phyloP scores from a whole-genome alignment of 2,329 filamentous ascomycete genomes.

The Aspergillus bombycis region DNA sequence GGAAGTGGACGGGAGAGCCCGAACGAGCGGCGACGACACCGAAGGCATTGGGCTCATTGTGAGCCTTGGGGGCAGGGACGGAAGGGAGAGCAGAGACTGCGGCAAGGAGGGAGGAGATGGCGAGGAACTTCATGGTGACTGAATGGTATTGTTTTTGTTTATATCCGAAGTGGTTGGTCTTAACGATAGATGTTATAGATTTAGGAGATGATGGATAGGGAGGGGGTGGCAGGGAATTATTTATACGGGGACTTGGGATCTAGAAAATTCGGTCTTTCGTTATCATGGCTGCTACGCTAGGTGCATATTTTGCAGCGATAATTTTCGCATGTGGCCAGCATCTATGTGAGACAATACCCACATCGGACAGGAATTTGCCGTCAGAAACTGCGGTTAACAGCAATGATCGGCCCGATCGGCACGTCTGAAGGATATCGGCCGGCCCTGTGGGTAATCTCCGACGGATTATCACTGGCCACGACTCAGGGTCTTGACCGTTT shows the following conservation, averaged over 20 bases:
- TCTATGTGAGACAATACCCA: not conserved
- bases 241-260: not conserved
- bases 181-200: not conserved
- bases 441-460: not conserved
- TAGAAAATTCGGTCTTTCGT: not conserved
- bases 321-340: not conserved
- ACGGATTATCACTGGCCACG: not conserved
- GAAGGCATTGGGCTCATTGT: constrained; percentile 33
- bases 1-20: constrained; percentile 52
- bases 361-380: not conserved
- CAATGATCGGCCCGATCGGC: constrained; percentile 1
- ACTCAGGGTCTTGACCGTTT: not conserved
- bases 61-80: constrained; percentile 11
- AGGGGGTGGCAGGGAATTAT: not conserved
- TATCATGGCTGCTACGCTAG: not conserved
- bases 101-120: constrained; percentile 28
- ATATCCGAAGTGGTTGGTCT: too few species aligned
- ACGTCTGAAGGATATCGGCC: not conserved
- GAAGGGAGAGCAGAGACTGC: constrained; percentile 27
- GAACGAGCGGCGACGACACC: constrained; percentile 48
- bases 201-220: not conserved
- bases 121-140: constrained; percentile 30
- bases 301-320: not conserved
- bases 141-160: not conserved
- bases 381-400: not conserved